Conservation (phyloP, 352 stramenopile genomes). For the Aphanomyces astaci region DNA sequence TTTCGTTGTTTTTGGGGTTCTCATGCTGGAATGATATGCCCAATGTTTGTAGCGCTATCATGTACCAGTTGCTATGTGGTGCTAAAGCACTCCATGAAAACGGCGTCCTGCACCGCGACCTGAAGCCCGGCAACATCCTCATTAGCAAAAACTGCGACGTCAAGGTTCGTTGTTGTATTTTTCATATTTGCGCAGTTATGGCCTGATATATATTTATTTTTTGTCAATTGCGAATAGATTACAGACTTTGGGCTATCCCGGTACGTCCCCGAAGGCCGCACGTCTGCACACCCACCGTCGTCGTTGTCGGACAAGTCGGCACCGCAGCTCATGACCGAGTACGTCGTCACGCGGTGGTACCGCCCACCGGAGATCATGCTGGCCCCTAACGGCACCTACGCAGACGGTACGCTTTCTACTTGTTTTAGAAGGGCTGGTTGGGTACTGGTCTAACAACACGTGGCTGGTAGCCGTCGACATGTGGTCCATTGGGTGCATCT, state of each 20-base stretch:
- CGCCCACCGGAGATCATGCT: constrained; percentile 79
- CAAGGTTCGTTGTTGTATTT: constrained; percentile 31
- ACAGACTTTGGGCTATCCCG: constrained; percentile 75
- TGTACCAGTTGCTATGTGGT: constrained; percentile 89
- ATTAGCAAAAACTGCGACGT: constrained; percentile 79
- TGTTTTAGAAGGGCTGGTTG: too few species aligned
- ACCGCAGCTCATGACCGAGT: constrained; percentile 73
- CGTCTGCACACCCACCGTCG: constrained; percentile 25
- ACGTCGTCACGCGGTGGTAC: constrained; percentile 83
- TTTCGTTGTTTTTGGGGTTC: too few species aligned
- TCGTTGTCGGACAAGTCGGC: constrained; percentile 41
- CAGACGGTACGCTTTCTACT: constrained; percentile 30
- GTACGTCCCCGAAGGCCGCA: constrained; percentile 44
- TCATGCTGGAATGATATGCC: background rate
- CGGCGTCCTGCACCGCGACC: constrained; percentile 73
- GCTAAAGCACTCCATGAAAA: constrained; percentile 88
- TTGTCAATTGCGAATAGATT: too few species aligned
- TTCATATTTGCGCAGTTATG: too few species aligned
- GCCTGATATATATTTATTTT: too few species aligned
- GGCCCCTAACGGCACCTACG: constrained; percentile 66
- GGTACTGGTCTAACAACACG: background rate
- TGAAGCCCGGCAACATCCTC: constrained; percentile 81
- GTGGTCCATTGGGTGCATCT: constrained; percentile 89
- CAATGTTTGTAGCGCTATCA: constrained; percentile 68
- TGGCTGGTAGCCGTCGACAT: constrained; percentile 49